Evolutionary conservation across 2,329 filamentous ascomycete genomes (phyloP), one percentile per base, ranked within the genome.

Genomic region (Colletotrichum sp.): DNA sequence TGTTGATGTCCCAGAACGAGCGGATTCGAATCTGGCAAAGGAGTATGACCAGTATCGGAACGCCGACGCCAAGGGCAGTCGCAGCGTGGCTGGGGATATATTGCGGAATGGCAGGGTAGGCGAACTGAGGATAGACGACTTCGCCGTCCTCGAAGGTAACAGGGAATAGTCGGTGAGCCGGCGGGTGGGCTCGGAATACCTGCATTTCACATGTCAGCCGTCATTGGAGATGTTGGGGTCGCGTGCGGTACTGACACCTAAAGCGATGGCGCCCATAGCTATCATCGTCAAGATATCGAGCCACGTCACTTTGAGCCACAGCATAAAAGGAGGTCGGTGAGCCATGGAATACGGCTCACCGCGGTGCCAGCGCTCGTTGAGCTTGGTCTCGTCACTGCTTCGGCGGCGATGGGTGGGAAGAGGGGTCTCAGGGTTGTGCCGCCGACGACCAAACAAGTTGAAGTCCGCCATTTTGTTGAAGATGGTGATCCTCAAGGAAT

Each of bases 61-160:
- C 86, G 4, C 95, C 81, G 30, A 89, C 85, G 13, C 90, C 92
- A n/a, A 95, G 86, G 9, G 95, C 83, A 1, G 93, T 93, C 7
- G 93, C 93, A 1, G 90, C 87, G 89, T 91, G 94, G 80, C 94
- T 94, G 27, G 94, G 93, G 12, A 95, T 84, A 80, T 94, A 93
- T 79, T 94, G 92, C 39, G 92, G 90, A 76, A 93, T 91, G 28
- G 94, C 84, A 2, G 93, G 93, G 80, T 94, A 95, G 28, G 92
- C 93, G 78, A 94, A 94, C 76, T 94, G 82, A 0, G 93, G 93
- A 77, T 92, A 90, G 57, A 95, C 92, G 60, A 95, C 87, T 80
- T 94, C 91, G 77, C 92, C 92, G 79, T 94, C 90, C 15, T 87
- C 83, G 80, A 94, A 94, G 44, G 88, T 90, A 48, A 95, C 88